A percentile compares a stretch with the other conserved stretches of the same genome.
Evolutionary conservation across 192 early-diverging fungal species (phyloP).

Genomic region (Entomortierella lignicola): DNA sequence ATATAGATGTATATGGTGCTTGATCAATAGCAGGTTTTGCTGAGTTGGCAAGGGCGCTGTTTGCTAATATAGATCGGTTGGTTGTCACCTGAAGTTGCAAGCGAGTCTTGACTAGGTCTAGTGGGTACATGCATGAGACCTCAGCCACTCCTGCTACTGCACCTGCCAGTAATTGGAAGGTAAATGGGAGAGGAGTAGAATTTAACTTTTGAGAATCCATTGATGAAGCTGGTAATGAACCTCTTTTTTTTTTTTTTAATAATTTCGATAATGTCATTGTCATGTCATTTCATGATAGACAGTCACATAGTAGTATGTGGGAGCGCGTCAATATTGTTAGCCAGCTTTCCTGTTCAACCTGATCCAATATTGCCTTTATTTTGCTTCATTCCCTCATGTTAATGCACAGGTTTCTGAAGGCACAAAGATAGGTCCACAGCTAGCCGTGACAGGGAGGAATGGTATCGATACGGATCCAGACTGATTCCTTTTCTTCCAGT

Average conservation of each 20-base stretch:
- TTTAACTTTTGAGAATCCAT: neutral
- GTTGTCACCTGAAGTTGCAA: constrained; percentile 72
- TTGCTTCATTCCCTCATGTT: too few relatives aligned
- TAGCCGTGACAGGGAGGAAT: neutral
- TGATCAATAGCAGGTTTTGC: neutral
- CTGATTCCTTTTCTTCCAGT: too few relatives aligned
- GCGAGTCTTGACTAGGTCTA: constrained; percentile 94
- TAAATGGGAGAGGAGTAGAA: constrained; percentile 68
- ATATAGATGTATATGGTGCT: constrained; percentile 77
- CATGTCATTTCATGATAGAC: too few relatives aligned
- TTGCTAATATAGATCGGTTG: too few relatives aligned
- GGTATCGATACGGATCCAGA: too few relatives aligned
- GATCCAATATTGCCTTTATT: too few relatives aligned
- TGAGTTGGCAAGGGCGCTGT: neutral
- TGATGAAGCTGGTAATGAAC: neutral
- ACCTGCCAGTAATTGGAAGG: constrained; percentile 76
- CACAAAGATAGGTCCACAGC: neutral
- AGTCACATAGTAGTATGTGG: too few relatives aligned
- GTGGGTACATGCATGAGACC: constrained; percentile 89
- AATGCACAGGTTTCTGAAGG: too few relatives aligned
- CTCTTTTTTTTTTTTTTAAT: neutral
- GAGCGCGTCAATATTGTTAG: too few relatives aligned
- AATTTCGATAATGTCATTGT: neutral
- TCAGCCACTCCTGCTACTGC: constrained; percentile 84
- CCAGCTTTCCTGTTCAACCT: too few relatives aligned